Evolutionary conservation across 1,284 basidiomycete species (phyloP), one percentile per base, ranked within the genome.

Genomic region (Trametes polyzona): DNA sequence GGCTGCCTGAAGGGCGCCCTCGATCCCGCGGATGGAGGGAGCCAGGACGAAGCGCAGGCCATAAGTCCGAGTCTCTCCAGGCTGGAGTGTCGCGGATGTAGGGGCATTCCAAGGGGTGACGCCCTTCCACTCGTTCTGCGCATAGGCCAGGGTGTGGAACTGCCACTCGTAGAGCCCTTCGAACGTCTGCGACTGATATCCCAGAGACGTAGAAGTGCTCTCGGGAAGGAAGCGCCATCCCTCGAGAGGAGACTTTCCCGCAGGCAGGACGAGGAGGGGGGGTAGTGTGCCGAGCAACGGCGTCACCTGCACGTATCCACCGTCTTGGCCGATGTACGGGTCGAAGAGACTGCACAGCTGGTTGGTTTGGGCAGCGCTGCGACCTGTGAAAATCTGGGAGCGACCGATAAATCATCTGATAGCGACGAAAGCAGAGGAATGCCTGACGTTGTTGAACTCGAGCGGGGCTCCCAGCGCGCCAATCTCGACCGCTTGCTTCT

Each of bases 151-250:
- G 0, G 82, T 83, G 55, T 84, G 83, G 67, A 83, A 83, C 60
- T 82, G 79, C 82, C 82, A 84, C 71, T 83, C 82, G 69, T 83
- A 83, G 8, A 83, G 67, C 0, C 78, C 83, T 65, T 85, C 83
- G 62, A 84, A 85, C 0, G 83, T 84, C 65, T 85, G 83, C 1
- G 81, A 83, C 62, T 84, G 82, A 64, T 84, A 85, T 57, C 72
- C 80, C 1, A 80, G 79, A 4, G 77, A 61, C 6, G 71, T 72
- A 1, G 73, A 71, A 0, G 78, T 81, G 33, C 74, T 73, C 66
- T 84, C 83, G 1, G 76, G 74, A 40, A 85, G 77, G 67, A 84
- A 84, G 33, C 82, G 73, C 82, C 82, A 85, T 16, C 82, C 83
- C 69, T 85, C 83, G 23, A 85, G 68, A 14, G 82, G 82, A 2